Evolutionary conservation across 2,329 filamentous ascomycete genomes (phyloP), one percentile per base, ranked within the genome.

Genomic region (Ramichloridium luteum): DNA sequence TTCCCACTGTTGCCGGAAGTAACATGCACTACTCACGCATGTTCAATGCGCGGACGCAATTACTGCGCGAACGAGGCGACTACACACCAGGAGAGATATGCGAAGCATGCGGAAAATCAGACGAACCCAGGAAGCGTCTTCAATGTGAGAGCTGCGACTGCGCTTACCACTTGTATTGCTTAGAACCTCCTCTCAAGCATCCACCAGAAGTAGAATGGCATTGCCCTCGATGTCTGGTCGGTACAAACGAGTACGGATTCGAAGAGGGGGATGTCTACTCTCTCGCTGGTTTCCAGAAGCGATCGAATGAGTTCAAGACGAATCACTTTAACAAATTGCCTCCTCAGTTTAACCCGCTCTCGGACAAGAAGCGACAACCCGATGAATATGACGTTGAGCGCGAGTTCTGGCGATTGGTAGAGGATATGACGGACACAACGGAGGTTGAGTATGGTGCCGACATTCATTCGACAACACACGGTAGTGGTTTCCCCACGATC

Each of bases 371-470:
- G 42, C 72, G 77, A 25, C 79, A 80, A 0, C 80, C 93, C 16
- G 86, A 82, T 0, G 90, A 98, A 54, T 86, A 96, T 40, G 90
- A 96, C 44, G 83, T 98, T 3, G 90, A 98, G 58, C 76, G 77
- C 13, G 90, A 98, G 53, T 98, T 98, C 55, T 98, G 90, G 90
- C 74, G 84, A 46, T 69, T 96, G 6, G 90, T 96, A 1, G 83
- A 90, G 28, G 92, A 86, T 48, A 69, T 94, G 30, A 88, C 92
- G 40, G 90, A 96, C 56, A 92, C 85, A 0, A 86, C 96, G 1
- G 90, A 96, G 55, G 90, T 98, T 2, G 90, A 98, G 53, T 98
- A 98, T 49, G 90, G 90, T 23, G 90, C 90, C 6, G 90, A 98
- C 49, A 94, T 98, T 32, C 90, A 98, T 55, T 94, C 86, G 31